Conservation (phyloP, 2,329 filamentous ascomycete species). For the Fusarium sarcochroum region DNA sequence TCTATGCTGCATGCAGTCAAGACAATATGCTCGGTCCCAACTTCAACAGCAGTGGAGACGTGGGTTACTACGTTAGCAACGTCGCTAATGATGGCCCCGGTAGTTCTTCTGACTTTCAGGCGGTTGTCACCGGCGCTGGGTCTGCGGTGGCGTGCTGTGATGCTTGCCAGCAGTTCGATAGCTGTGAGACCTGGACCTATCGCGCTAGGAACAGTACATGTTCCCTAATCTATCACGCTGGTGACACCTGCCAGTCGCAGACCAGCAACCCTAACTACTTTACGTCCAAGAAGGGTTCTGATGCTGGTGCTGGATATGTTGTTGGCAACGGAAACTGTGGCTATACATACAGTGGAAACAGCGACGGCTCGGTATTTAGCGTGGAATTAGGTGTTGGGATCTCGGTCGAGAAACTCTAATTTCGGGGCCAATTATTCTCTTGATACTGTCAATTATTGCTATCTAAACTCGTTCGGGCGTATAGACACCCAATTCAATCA, state of each 20-base stretch:
- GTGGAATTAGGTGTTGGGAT: background rate
- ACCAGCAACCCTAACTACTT: conserved; percentile 13
- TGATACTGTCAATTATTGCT: no score
- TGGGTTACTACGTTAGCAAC: conserved; percentile 13
- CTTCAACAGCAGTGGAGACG: conserved; percentile 24
- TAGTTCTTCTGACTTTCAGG: conserved; percentile 10
- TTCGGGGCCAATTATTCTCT: no score
- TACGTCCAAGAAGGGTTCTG: conserved; percentile 9
- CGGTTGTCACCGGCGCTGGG: conserved; percentile 2
- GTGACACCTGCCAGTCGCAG: background rate
- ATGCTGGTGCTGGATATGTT: conserved; percentile 9
- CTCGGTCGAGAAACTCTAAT: no score
- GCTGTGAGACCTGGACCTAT: conserved; percentile 14
- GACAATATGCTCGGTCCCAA: conserved; percentile 14
- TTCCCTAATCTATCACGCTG: conserved; percentile 16
- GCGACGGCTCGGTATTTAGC: conserved; percentile 8
- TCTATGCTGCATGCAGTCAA: conserved; percentile 8
- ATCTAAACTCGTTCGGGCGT: no score
- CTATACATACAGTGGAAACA: conserved; percentile 14
- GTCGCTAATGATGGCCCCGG: conserved; percentile 22
- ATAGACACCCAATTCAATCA: no score
- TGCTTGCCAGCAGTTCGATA: conserved; percentile 11
- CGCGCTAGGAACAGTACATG: conserved; percentile 17
- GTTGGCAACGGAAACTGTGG: conserved; percentile 15
- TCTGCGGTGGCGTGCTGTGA: conserved; percentile 4